Base-by-base conservation (phyloP, 495 filamentous ascomycete genomes). In the Lophiotrema nucula region DNA sequence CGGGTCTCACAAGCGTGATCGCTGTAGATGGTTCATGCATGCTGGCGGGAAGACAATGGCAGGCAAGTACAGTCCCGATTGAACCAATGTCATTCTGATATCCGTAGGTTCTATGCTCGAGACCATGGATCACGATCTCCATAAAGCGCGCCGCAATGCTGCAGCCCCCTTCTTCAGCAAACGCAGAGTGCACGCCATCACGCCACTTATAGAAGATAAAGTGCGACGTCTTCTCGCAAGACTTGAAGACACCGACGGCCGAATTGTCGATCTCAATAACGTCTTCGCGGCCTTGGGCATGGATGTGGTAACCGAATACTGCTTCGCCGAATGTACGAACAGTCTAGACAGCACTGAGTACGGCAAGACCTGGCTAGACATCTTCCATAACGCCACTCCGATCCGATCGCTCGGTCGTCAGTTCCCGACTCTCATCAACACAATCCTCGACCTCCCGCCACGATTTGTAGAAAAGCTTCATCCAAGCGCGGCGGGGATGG, bases 301-400 rank as follows among this genome's bases (percentile, higher is more conserved):
- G 18, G 77, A 79, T 49, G 64, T 79, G 35, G 70, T 78, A 26
- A 74, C 71, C 23, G 70, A 76, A 50, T 79, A 77, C 54, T 65
- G 70, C 0, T 77, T 79, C 46, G 71, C 63, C 22, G 55, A 66
- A 44, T 67, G 66, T 47, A 70, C 70, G 23, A 42, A 68, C 50
- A 61, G 67, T 15, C 66, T 73, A 5, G 53, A 62, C 13, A 18
- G 49, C 23, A 33, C 45, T 3, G 56, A 69, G 25, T 67, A 66
- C 18, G 47, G 27, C 24, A 50, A 31, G 18, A 12, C 13, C 4
- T 33, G 27, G 47, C 24, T 50, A 3, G 28, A 18, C 27, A 18
- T 50, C 13, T 11, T 31, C 12, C 24, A 37, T 3, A 31, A 31
- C 5, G 27, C 25, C 13, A 37, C 37, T 22, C 15, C 13, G 10